These are phyloP conservation scores for Laguncularia racemosa DNA, from an alignment of 345 rosid genomes.

Conservation along the genomic window DNA sequence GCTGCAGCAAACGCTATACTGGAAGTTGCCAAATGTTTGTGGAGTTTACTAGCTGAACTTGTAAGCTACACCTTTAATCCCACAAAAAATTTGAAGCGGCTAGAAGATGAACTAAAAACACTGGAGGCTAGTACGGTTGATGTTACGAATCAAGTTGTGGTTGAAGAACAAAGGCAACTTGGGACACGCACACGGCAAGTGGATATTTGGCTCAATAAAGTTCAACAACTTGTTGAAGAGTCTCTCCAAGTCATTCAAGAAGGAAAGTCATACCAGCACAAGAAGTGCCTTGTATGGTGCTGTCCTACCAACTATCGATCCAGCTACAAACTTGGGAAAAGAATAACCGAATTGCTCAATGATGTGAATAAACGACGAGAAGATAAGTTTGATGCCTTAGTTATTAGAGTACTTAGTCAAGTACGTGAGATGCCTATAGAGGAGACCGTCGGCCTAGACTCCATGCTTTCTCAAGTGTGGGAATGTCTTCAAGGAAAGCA, in stretches of 20 bases:
- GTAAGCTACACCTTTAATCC: too few relatives aligned
- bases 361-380: not conserved
- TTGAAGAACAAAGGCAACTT: not conserved
- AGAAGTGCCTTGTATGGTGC: slow-evolving; percentile 10
- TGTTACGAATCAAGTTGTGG: not conserved
- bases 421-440: not conserved
- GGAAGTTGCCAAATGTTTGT: too few relatives aligned
- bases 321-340: slow-evolving; percentile 17
- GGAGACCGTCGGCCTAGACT: not conserved
- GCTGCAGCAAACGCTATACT: too few relatives aligned
- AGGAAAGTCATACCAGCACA: slow-evolving; percentile 10
- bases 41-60: too few relatives aligned
- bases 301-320: slow-evolving; percentile 12
- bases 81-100: too few relatives aligned
- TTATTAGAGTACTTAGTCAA: not conserved
- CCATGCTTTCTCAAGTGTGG: not conserved
- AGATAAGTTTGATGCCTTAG: not conserved
- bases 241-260: not conserved
- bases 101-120: too few relatives aligned
- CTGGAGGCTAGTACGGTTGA: too few relatives aligned
- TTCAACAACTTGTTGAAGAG: not conserved
- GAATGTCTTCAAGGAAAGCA: not conserved
- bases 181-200: slow-evolving; percentile 2
- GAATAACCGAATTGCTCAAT: not conserved
- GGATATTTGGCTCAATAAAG: not conserved